Percentiles rank a stretch among this genome's conserved stretches.
Conservation (phyloP, 352 stramenopile genomes). For the Phytopythium ostracodes region DNA sequence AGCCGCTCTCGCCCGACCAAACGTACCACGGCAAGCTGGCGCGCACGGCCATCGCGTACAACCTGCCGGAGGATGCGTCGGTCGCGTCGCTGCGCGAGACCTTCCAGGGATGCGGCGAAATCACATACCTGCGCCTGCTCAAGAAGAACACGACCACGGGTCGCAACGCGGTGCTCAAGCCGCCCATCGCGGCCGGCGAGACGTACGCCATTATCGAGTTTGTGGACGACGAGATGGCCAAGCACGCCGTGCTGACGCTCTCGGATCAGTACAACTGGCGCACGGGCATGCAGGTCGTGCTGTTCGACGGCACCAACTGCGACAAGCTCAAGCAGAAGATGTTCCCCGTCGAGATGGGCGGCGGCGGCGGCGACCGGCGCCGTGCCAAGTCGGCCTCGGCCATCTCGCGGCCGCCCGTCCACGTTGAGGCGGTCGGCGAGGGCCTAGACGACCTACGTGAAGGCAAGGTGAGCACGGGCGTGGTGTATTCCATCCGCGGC, state of each 20-base stretch:
- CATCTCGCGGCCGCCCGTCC: slow-evolving; percentile 57
- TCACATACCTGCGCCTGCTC: slow-evolving; percentile 82
- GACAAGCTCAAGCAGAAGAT: slow-evolving; percentile 90
- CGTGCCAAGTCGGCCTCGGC: slow-evolving; percentile 78
- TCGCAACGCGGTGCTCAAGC: slow-evolving; percentile 85
- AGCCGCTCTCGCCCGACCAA: slow-evolving; percentile 70
- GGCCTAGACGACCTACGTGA: slow-evolving; percentile 80
- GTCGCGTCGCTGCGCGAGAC: slow-evolving; percentile 79
- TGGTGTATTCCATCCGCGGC: slow-evolving; percentile 84
- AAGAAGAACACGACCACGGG: slow-evolving; percentile 88
- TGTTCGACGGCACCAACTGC: slow-evolving; percentile 87
- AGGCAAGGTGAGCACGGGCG: slow-evolving; percentile 85
- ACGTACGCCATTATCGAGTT: slow-evolving; percentile 90
- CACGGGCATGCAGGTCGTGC: slow-evolving; percentile 83
- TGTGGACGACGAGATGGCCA: slow-evolving; percentile 85
- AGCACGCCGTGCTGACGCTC: slow-evolving; percentile 83
- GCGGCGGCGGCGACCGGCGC: slow-evolving; percentile 39
- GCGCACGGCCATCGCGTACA: slow-evolving; percentile 85
- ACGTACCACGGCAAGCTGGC: slow-evolving; percentile 85
- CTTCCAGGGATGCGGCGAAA: slow-evolving; percentile 81
- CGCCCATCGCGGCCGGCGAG: slow-evolving; percentile 80
- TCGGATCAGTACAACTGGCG: slow-evolving; percentile 88
- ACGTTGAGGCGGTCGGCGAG: slow-evolving; percentile 82
- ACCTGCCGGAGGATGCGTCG: slow-evolving; percentile 81
- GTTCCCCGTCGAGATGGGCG: slow-evolving; percentile 77